Conservation (phyloP, 2,329 filamentous ascomycete genomes). For the Monosporascus ibericus region DNA sequence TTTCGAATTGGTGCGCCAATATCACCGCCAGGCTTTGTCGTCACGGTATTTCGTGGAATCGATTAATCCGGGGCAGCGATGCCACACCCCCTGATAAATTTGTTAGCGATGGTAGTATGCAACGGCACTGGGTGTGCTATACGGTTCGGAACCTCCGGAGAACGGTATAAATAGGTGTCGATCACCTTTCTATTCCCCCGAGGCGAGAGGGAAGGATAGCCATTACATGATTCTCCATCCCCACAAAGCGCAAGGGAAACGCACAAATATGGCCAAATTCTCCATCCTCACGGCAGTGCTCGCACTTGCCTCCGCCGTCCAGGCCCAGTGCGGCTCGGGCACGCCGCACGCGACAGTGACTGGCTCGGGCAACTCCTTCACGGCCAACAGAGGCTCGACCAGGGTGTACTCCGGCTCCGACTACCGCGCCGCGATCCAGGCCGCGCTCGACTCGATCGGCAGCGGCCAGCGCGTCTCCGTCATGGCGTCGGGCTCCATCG, state of each 20-base stretch:
- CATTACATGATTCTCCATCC: not conserved
- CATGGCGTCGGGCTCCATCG: slow-evolving; percentile 49
- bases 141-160: not conserved
- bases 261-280: slow-evolving; percentile 13
- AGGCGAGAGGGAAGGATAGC: not conserved
- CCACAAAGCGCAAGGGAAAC: not conserved
- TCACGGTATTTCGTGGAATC: not conserved
- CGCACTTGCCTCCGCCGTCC: slow-evolving; percentile 31
- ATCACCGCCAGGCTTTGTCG: not conserved
- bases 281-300: slow-evolving; percentile 32
- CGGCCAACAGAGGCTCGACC: slow-evolving; percentile 28
- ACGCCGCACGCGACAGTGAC: slow-evolving; percentile 17
- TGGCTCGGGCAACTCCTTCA: slow-evolving; percentile 16
- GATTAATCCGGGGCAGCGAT: not conserved
- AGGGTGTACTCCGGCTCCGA: slow-evolving; percentile 46
- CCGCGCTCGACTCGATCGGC: slow-evolving; percentile 44
- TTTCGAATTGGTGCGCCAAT: not conserved
- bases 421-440: slow-evolving; percentile 48
- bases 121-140: not conserved
- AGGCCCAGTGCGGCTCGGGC: slow-evolving; percentile 24
- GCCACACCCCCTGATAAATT: not conserved
- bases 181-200: not conserved
- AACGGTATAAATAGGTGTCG: not conserved
- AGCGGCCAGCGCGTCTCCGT: slow-evolving; percentile 48
- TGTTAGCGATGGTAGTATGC: not conserved